Percentiles rank a stretch among this genome's conserved stretches.
Evolutionary conservation across 306 rosid species (phyloP).

Genomic region (Glycine tomentella): DNA sequence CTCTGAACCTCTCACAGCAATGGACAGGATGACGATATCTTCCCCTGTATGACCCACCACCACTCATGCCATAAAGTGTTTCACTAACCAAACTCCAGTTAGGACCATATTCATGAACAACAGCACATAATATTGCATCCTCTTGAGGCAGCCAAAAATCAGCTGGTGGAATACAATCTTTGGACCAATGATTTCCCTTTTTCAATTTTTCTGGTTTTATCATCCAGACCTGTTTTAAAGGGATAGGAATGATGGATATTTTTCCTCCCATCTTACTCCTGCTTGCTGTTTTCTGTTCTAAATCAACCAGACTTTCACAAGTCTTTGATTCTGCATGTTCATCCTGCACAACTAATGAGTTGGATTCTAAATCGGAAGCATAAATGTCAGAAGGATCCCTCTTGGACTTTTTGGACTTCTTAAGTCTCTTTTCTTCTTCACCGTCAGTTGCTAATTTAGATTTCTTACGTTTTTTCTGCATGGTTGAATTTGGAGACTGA

Average conservation of each 20-base stretch:
- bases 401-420: constrained; percentile 85
- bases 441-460: constrained; percentile 54
- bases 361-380: constrained; percentile 67
- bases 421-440: constrained; percentile 65
- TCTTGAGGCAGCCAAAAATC: constrained; percentile 93
- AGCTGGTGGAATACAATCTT: constrained; percentile 89
- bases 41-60: constrained; percentile 93
- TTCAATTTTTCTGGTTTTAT: constrained; percentile 91
- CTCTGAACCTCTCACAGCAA: constrained; percentile 97
- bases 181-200: constrained; percentile 84
- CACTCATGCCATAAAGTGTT: constrained; percentile 74
- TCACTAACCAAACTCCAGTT: constrained; percentile 94
- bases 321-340: constrained; percentile 64
- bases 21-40: constrained; percentile 94
- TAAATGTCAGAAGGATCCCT: constrained; percentile 61
- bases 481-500: constrained; percentile 61
- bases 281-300: constrained; percentile 72
- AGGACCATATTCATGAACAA: constrained; percentile 94
- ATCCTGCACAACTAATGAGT: constrained; percentile 61
- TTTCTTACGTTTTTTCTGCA: constrained; percentile 80
- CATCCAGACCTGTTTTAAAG: constrained; percentile 74
- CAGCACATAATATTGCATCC: constrained; percentile 92
- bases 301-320: constrained; percentile 60
- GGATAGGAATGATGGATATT: constrained; percentile 87
- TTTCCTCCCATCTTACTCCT: constrained; percentile 90